Base-by-base conservation (phyloP, 208 protist genomes). In the Leishmania guyanensis region DNA sequence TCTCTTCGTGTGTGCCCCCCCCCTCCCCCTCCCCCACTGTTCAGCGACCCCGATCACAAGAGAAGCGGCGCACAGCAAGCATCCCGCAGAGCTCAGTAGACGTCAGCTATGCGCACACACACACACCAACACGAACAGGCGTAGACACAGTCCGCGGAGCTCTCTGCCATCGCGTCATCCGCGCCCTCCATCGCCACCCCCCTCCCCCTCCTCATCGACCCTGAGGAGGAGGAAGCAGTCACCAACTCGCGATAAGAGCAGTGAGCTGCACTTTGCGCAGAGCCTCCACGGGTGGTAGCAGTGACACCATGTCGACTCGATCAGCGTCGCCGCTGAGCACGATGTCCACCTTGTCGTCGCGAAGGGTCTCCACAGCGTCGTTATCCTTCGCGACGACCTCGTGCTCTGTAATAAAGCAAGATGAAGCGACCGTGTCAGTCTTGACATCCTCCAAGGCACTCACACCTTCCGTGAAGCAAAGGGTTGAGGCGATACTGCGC, bases 401-500 rank as follows among this genome's bases (percentile, higher is more conserved):
- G 12, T 26, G 16, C 69, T 48, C 69, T n/a, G 43, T 14, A 17
- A 10, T 26, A 10, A 29, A 54, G 39, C 8, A 0, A 22, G 39
- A 5, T 26, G 66, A 17, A 46, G 36, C 33, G 5, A 12, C n/a
- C 71, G 29, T 12, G 39, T 46, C 6, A 50, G 46, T 26, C 46
- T 73, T 10, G 8, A 29, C 43, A 0, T 53, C 29, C 48, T 3
- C 33, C 6, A 46, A 2, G 10, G 3, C 12, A 39, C 48, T 22
- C 16, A 22, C 48, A 16, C 2, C 36, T 17, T 36, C 36, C n/a
- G 33, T 50, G 39, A 46, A 8, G 22, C 33, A 43, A 6, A 26
- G 29, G 9, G 82, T 88, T 0, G 8, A 43, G 2, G 36, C 64
- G 12, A 77, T 85, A 12, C 51, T 91, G 73, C 72, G 46, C 2